A percentile compares a stretch with the other conserved stretches of the same genome.
Evolutionary conservation across 2,329 filamentous ascomycete genomes (phyloP).

Genomic region (Aureobasidium zeae): DNA sequence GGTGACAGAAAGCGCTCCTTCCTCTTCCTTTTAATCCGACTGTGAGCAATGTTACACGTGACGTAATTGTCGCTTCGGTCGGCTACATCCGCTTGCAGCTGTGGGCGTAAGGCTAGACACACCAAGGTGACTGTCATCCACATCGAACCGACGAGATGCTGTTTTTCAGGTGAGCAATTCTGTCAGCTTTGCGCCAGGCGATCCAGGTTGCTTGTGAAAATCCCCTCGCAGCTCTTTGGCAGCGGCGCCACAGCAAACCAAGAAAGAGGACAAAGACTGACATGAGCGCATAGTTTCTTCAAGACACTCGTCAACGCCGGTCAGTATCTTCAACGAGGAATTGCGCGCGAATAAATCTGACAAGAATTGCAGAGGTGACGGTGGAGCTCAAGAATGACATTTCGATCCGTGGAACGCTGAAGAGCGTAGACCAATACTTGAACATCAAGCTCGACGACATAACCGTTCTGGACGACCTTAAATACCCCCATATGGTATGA

Average conservation of each 20-base stretch:
- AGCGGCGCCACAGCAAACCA: background rate
- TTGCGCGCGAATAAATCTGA: background rate
- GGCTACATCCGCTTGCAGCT: constrained; percentile 4
- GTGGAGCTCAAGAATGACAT: constrained; percentile 99
- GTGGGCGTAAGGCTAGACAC: too few species aligned
- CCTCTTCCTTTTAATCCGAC: too few species aligned
- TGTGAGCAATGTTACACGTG: background rate
- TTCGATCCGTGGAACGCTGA: constrained; percentile 86
- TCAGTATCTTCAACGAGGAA: background rate
- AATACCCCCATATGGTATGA: constrained; percentile 81
- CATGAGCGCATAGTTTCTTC: constrained; percentile 62
- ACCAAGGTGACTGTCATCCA: too few species aligned
- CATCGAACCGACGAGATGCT: constrained; percentile 22
- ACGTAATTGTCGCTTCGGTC: background rate
- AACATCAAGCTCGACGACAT: constrained; percentile 99
- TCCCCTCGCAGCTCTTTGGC: background rate
- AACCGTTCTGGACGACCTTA: constrained; percentile 80
- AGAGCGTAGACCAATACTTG: constrained; percentile 96
- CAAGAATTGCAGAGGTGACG: constrained; percentile 65
- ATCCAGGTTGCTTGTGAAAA: background rate
- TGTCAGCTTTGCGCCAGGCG: background rate
- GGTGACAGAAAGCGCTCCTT: background rate
- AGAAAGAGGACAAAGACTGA: background rate
- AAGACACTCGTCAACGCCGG: constrained; percentile 79
- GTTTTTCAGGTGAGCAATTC: constrained; percentile 25